Conservation (phyloP, 495 filamentous ascomycete genomes). For the Filosporella fistucella region DNA sequence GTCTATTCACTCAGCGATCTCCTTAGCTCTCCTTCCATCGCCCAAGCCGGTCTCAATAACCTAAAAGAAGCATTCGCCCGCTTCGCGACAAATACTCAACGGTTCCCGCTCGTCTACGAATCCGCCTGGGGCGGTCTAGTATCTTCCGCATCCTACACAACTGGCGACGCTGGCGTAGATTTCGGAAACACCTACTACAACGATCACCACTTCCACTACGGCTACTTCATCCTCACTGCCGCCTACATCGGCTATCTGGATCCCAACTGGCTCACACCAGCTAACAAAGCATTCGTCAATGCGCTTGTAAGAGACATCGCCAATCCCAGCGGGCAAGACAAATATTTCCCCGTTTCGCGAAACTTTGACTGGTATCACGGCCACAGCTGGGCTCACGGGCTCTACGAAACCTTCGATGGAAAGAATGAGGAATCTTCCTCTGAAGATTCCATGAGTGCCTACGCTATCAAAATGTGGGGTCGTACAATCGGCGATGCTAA, state of each 20-base stretch:
- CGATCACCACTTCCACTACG: slow-evolving; percentile 92
- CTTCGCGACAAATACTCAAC: slow-evolving; percentile 73
- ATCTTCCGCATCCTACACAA: slow-evolving; percentile 73
- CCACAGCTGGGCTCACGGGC: slow-evolving; percentile 92
- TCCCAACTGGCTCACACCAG: slow-evolving; percentile 57
- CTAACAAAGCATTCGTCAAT: slow-evolving; percentile 78
- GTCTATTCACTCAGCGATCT: slow-evolving; percentile 66
- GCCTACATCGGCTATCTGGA: slow-evolving; percentile 83
- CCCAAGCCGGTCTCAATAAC: slow-evolving; percentile 55
- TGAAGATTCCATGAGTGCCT: slow-evolving; percentile 85
- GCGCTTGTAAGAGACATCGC: slow-evolving; percentile 72
- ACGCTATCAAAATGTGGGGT: slow-evolving; percentile 95
- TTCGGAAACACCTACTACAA: slow-evolving; percentile 89
- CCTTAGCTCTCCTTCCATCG: slow-evolving; percentile 52
- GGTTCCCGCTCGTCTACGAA: slow-evolving; percentile 77
- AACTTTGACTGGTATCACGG: slow-evolving; percentile 93
- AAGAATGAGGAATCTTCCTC: slow-evolving; percentile 91
- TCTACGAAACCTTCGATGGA: slow-evolving; percentile 87
- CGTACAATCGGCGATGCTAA: slow-evolving; percentile 64
- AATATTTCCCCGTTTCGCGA: slow-evolving; percentile 80
- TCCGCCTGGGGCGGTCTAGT: slow-evolving; percentile 82
- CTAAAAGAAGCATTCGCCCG: slow-evolving; percentile 73
- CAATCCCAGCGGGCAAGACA: slow-evolving; percentile 68
- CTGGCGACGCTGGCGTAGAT: slow-evolving; percentile 63
- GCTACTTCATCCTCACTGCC: slow-evolving; percentile 87